Percentiles rank a stretch among this genome's conserved stretches.
Evolutionary conservation across 2,329 filamentous ascomycete species (phyloP).

Genomic region (Emergomyces pasteurianus): DNA sequence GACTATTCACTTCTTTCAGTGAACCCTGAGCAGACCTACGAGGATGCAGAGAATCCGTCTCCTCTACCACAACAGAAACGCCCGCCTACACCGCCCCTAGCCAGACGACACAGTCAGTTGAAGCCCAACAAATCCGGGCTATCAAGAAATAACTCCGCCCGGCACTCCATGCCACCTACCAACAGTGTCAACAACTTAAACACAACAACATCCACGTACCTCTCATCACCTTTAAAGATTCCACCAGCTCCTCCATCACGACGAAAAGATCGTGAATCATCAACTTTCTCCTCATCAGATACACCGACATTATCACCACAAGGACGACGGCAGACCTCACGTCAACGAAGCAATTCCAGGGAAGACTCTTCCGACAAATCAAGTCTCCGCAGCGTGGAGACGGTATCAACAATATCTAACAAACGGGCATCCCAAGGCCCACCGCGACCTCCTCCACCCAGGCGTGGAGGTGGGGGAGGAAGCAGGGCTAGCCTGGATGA

Average conservation of each 20-base stretch:
- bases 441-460: conserved; percentile 37
- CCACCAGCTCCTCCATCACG: conserved; percentile 47
- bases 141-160: conserved; percentile 21
- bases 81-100: conserved; percentile 37
- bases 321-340: neutral
- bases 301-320: neutral
- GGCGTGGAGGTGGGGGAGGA: conserved; percentile 30
- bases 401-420: conserved; percentile 4
- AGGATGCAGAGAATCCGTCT: neutral
- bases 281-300: conserved; percentile 1
- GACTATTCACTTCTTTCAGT: conserved; percentile 19
- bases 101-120: conserved; percentile 37
- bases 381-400: conserved; percentile 3
- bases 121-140: conserved; percentile 24
- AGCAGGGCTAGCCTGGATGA: conserved; percentile 21
- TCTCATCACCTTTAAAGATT: conserved; percentile 23
- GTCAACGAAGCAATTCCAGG: neutral
- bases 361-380: conserved; percentile 2
- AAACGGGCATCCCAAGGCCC: conserved; percentile 18
- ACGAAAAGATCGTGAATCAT: conserved; percentile 19
- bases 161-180: conserved; percentile 31
- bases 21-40: neutral
- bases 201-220: conserved; percentile 19
- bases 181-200: conserved; percentile 36
- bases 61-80: conserved; percentile 26